phyloP scores from a whole-genome alignment of 2,329 filamentous ascomycete species.

The Fusarium sp. region DNA sequence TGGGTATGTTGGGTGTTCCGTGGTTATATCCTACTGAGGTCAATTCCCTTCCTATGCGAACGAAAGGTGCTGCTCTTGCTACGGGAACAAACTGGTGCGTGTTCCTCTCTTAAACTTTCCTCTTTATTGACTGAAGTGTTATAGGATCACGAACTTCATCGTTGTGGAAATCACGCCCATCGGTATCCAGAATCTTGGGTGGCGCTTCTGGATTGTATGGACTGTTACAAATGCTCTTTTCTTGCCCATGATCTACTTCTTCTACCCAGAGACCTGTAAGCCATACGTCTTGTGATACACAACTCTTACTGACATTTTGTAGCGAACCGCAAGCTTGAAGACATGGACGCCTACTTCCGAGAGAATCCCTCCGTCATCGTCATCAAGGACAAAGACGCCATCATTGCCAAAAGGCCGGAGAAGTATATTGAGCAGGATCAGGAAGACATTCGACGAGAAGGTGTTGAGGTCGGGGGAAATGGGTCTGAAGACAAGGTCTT shows the following conservation, averaged over 20 bases:
- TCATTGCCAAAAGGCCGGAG: constrained; percentile 49
- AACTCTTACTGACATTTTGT: constrained; percentile 7
- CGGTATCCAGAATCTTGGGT: constrained; percentile 58
- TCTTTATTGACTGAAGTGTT: neutral
- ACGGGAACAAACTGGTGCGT: constrained; percentile 35
- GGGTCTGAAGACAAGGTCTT: constrained; percentile 3
- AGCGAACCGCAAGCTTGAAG: constrained; percentile 44
- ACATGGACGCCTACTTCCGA: constrained; percentile 54
- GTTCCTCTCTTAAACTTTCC: fast-evolving
- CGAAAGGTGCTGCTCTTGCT: constrained; percentile 41
- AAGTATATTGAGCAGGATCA: constrained; percentile 28
- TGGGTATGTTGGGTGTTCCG: constrained; percentile 38
- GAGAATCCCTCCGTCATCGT: constrained; percentile 57
- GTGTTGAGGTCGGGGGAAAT: neutral
- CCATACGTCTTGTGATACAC: fast-evolving
- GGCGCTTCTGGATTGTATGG: constrained; percentile 66
- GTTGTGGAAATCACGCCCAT: constrained; percentile 53
- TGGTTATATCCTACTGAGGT: constrained; percentile 52
- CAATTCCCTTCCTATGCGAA: constrained; percentile 51
- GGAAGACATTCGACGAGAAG: constrained; percentile 11
- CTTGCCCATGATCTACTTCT: constrained; percentile 60
- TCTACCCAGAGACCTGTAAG: constrained; percentile 59
- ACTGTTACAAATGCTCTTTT: constrained; percentile 60
- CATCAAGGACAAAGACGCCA: constrained; percentile 60
- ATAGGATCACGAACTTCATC: constrained; percentile 44